Evolutionary conservation across 2,329 filamentous ascomycete genomes (phyloP).

Genomic region (Penicillium nordicum): DNA sequence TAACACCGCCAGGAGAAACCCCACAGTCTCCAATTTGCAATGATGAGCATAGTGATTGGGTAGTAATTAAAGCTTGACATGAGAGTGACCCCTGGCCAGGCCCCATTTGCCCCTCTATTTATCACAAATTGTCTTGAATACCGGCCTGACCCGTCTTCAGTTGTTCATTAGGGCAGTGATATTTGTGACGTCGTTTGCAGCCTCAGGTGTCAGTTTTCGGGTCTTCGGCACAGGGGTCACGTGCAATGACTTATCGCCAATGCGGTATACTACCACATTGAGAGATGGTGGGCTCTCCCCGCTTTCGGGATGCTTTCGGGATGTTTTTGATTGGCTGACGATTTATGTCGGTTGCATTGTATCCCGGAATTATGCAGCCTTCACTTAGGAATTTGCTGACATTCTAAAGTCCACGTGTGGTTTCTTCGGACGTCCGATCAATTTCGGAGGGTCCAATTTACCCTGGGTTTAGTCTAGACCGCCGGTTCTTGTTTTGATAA

Average conservation of each 20-base stretch:
- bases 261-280: background rate
- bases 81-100: background rate
- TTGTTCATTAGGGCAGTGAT: background rate
- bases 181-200: background rate
- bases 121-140: background rate
- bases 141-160: background rate
- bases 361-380: background rate
- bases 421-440: background rate
- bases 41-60: background rate
- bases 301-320: background rate
- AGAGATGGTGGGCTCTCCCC: background rate
- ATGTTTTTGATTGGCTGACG: background rate
- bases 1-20: background rate
- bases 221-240: constrained; percentile 3
- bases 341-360: background rate
- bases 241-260: background rate
- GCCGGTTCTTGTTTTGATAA: background rate
- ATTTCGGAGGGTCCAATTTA: background rate
- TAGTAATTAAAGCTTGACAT: background rate
- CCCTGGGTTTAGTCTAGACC: background rate
- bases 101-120: background rate
- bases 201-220: constrained; percentile 2
- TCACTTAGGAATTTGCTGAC: background rate
- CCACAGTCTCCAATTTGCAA: background rate
- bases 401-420: background rate